Evolutionary conservation across 169 alveolate species (phyloP).

Genomic region (Cryptosporidium felis): DNA sequence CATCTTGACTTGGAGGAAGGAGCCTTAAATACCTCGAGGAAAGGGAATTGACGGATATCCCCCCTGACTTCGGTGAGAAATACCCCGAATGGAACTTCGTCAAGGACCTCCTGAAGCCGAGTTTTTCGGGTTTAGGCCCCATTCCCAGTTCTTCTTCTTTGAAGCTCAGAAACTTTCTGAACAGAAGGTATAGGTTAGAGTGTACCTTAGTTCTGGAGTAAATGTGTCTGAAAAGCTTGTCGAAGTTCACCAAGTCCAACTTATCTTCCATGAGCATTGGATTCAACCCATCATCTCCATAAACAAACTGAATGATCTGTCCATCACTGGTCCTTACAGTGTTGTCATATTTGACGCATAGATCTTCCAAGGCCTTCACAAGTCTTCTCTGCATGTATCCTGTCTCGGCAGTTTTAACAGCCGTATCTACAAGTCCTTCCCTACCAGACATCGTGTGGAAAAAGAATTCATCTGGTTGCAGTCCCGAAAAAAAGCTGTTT

Average conservation of each 20-base stretch:
- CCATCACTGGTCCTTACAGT: constrained; percentile 95
- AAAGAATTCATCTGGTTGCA: constrained; percentile 96
- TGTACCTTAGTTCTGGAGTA: constrained; percentile 44
- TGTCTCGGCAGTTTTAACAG: constrained; percentile 99
- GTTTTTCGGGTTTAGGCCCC: neutral
- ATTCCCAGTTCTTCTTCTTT: neutral
- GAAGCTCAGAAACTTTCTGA: neutral
- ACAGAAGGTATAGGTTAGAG: constrained; percentile 13
- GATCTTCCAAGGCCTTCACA: constrained; percentile 96
- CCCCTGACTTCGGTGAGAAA: too few relatives aligned
- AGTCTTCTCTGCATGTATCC: constrained; percentile 99
- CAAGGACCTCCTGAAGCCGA: neutral
- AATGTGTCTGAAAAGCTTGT: constrained; percentile 78
- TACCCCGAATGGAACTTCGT: neutral
- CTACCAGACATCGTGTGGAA: constrained; percentile 99
- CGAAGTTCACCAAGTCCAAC: constrained; percentile 78
- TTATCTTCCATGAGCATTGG: constrained; percentile 87
- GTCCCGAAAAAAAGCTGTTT: constrained; percentile 91
- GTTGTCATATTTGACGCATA: constrained; percentile 93
- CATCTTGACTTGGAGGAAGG: constrained; percentile 9
- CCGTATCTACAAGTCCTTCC: constrained; percentile 98
- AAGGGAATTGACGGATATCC: too few relatives aligned
- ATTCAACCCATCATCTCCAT: constrained; percentile 98
- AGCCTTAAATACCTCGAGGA: too few relatives aligned
- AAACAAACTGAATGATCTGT: constrained; percentile 94